Conservation (phyloP, 768 basidiomycete genomes). For the Suillus cothurnatus region DNA sequence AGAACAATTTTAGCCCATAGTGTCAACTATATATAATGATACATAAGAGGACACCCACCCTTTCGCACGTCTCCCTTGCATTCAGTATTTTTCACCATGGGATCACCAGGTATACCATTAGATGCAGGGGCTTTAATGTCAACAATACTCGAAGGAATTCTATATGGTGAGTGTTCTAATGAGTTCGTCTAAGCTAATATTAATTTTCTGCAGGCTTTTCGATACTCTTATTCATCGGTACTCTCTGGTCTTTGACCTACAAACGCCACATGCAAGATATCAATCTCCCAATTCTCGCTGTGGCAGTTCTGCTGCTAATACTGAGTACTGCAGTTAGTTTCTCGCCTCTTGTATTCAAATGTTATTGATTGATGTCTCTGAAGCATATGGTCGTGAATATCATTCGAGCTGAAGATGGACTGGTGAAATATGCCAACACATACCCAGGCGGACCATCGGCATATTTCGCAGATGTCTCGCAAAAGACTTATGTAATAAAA, state of each 20-base stretch:
- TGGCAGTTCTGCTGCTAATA: conserved; percentile 21
- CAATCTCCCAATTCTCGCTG: conserved; percentile 17
- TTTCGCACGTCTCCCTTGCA: not conserved
- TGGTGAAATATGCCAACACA: conserved; percentile 20
- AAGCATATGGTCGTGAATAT: conserved; percentile 20
- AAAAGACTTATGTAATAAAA: conserved; percentile 28
- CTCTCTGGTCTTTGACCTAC: conserved; percentile 25
- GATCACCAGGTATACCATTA: not conserved
- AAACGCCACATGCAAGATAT: conserved; percentile 10
- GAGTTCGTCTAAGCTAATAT: not conserved
- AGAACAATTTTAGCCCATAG: not conserved
- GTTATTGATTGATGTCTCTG: not conserved
- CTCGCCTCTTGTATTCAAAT: not conserved
- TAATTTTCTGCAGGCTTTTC: conserved; percentile 32
- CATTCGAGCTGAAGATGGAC: conserved; percentile 19
- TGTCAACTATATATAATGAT: not conserved
- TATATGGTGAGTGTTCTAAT: not conserved
- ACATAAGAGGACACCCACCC: not conserved
- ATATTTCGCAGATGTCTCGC: conserved; percentile 24
- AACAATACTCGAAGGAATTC: not conserved
- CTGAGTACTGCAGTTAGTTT: conserved; percentile 24
- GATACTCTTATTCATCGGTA: conserved; percentile 35
- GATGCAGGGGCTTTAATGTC: not conserved
- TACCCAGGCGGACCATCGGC: conserved; percentile 23
- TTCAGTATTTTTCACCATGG: not conserved